phyloP scores from a whole-genome alignment of 2,329 filamentous ascomycete species.

The Onygenales sp. region DNA sequence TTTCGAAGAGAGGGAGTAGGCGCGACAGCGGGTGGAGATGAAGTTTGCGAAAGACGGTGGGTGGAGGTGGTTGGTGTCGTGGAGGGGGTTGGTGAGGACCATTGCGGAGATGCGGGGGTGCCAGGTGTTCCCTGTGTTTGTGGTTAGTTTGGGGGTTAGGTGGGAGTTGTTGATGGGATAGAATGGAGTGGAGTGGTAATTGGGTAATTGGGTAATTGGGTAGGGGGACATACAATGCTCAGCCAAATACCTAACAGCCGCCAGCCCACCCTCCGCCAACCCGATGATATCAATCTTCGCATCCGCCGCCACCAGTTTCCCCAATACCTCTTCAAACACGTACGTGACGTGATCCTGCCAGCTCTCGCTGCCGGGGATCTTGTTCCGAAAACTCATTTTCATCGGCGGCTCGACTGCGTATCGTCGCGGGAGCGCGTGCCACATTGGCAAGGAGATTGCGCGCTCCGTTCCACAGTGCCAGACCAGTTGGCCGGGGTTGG shows the following conservation, averaged over 20 bases:
- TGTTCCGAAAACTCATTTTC: conserved; percentile 47
- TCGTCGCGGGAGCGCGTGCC: conserved; percentile 50
- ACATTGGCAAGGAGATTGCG: conserved; percentile 50
- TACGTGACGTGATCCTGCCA: conserved; percentile 54
- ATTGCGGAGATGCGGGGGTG: conserved; percentile 30
- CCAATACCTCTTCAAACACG: conserved; percentile 57
- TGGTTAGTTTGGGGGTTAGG: not conserved
- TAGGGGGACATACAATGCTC: conserved; percentile 38
- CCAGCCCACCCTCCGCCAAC: conserved; percentile 56
- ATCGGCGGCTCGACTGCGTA: conserved; percentile 53
- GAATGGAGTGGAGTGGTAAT: not conserved
- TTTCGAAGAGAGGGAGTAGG: conserved; percentile 48
- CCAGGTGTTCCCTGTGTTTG: conserved; percentile 30
- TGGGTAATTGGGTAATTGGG: not conserved
- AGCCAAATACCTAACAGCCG: conserved; percentile 50
- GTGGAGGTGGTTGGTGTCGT: conserved; percentile 21
- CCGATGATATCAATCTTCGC: conserved; percentile 62
- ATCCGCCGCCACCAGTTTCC: conserved; percentile 35
- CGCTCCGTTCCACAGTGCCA: conserved; percentile 61
- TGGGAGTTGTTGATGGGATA: not conserved
- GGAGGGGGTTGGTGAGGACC: conserved; percentile 29
- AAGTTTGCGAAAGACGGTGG: conserved; percentile 21
- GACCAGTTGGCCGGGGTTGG: conserved; percentile 67
- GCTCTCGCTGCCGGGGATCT: conserved; percentile 50
- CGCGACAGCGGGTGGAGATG: conserved; percentile 47